Evolutionary conservation across 2,329 filamentous ascomycete species (phyloP), one percentile per base, ranked within the genome.

Genomic region (Ceratocystis huliohia): DNA sequence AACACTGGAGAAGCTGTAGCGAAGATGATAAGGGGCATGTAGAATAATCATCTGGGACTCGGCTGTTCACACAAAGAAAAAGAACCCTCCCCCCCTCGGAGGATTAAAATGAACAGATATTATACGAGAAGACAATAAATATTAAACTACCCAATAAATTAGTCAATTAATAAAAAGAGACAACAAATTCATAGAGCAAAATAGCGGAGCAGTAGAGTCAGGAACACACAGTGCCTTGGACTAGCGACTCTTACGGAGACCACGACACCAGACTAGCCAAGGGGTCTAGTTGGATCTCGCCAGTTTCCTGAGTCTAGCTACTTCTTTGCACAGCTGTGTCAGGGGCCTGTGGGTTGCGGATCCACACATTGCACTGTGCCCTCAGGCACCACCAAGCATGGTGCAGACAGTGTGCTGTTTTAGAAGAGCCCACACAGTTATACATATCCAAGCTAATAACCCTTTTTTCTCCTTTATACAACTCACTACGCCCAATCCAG

Each of bases 141-240:
- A 50, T 50, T 50, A 50, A 50, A 8, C 48, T 10, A 25, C 17
- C 7, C n/a, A 48, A 48, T 48, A 48, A 48, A 48, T 48, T n/a
- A 48, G 17, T 7, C 5, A 8, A 8, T 22, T 50, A 50, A 20
- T 50, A 25, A 50, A 20, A 50, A 50, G n/a, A 13, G n/a, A 20
- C 48, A 13, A 1, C 20, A n/a, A 48, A 22, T n/a, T n/a, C n/a
- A 22, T 4, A 20, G 8, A 50, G 15, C 48, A 7, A 50, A n/a
- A 15, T n/a, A 10, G 25, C 25, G 30, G 30, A 57, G 15, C 13
- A n/a, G 25, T 33, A 28, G 53, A 33, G 22, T 33, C 53, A 57
- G 53, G 53, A n/a, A 57, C 53, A 57, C 53, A 57, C 53, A 57
- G 53, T 57, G 53, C 53, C 25, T 13, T 53, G 53, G 1, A 15